Base-by-base conservation (phyloP, 2,329 filamentous ascomycete species). In the Pyricularia grisea region DNA sequence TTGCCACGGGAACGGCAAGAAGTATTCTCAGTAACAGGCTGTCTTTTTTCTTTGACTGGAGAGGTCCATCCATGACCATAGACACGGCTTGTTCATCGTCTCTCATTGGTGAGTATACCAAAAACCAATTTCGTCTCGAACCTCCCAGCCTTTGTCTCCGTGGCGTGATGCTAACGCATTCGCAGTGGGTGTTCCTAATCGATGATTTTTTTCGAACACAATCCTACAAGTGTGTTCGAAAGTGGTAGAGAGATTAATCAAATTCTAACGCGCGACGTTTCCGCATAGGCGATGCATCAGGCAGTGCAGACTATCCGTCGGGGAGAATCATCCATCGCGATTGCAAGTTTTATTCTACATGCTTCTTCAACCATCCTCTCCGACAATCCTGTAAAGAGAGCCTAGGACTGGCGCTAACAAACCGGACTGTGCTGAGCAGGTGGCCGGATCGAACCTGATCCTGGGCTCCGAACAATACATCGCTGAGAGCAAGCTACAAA, bases 11-110 rank as follows among this genome's bases (percentile, higher is more conserved):
- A 0, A 67, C 36, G 11, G 36, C 42, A 3, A 12, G 17, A 17
- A 60, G 42, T 12, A 67, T 67, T 25, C 23, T 67, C n/a, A 28
- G n/a, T 6, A 67, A 67, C 69, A 71, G 77, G 2, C 70, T 79
- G 20, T 76, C 75, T 12, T 79, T 78, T 67, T 77, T 76, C 69
- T 81, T 78, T 67, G 74, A 79, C 67, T 71, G 77, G 33, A 72
- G 73, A 5, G 79, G 79, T 3, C 78, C 78, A 0, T 78, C 74
- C 30, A 73, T 79, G 65, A 74, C 77, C 4, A 73, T 79, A 4
- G 74, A 79, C 67, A 79, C 78, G 1, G 79, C 77, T 3, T 80
- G 79, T 68, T 79, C 77, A 1, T 76, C 75, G 9, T 72, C 73
- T 11, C 27, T 80, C 61, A 72, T 75, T 7, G 42, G 42, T 55